Base-by-base conservation (phyloP, 768 basidiomycete genomes). In the Cubamyces sp. region DNA sequence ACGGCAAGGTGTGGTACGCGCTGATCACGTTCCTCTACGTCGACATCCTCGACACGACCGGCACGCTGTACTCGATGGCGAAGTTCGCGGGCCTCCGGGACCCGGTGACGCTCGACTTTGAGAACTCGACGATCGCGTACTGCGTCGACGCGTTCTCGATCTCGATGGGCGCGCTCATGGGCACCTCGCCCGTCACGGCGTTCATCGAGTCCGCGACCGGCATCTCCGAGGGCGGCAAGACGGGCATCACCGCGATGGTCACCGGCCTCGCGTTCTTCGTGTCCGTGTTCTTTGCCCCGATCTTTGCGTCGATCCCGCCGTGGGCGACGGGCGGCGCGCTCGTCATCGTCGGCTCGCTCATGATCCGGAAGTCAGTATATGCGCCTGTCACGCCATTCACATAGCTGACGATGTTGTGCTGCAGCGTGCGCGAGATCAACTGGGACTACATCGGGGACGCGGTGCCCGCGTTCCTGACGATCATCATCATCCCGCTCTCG, bases 321-420 rank as follows among this genome's bases (percentile, higher is more conserved):
- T 94, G 91, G 91, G 92, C 92, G 4, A 95, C 92, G 1, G 92
- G 92, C 15, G 88, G 92, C 58, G 91, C 92, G 0, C 78, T 95
- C 39, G 84, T 91, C 45, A 88, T 95, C 57, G 92, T 92, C 12
- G 92, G 92, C n/a, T 89, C 88, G 16, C 79, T 93, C 68, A 94
- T 94, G 92, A 90, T 92, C 74, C 83, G 89, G 70, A 93, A 92
- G 85, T 86, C 63, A 21, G 82, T 76, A 14, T 8, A 11, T 21
- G 40, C 58, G 18, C 50, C 0, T 23, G 55, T 21, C 23, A 23
- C 23, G 12, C 39, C 21, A 9, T 34, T 53, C 41, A 53, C 14
- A 18, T 64, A n/a, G 39, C 16, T 5, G 40, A 5, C 16, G 0
- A 25, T 47, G 3, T 7, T n/a, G 1, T 30, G 28, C 11, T 56